Conservation (phyloP, 2,329 filamentous ascomycete species). For the Didymella exigua region DNA sequence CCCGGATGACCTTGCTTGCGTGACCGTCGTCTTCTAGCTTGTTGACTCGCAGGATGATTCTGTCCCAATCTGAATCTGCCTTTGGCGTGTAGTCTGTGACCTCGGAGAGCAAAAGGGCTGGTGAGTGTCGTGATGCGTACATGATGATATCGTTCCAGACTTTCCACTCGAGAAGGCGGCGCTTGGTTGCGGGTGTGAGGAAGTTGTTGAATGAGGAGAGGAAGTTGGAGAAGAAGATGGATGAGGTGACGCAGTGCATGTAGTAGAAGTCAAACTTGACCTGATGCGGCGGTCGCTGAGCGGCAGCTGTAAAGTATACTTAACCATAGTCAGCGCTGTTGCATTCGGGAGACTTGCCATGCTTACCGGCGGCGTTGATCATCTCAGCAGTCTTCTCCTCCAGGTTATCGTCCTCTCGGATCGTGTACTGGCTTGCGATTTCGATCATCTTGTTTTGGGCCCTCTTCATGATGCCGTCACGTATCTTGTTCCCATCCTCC, state of each 20-base stretch:
- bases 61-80: constrained; percentile 47
- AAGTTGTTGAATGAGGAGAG: constrained; percentile 60
- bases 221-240: constrained; percentile 74
- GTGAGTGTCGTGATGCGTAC: constrained; percentile 72
- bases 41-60: constrained; percentile 54
- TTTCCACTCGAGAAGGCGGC: constrained; percentile 80
- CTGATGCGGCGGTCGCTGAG: constrained; percentile 62
- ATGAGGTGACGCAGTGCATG: constrained; percentile 78
- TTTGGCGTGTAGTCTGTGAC: constrained; percentile 66
- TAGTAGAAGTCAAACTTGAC: constrained; percentile 80
- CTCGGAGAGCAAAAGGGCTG: constrained; percentile 64
- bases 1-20: constrained; percentile 73
- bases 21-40: constrained; percentile 76
- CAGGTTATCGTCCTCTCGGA: constrained; percentile 62
- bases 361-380: constrained; percentile 66
- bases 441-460: constrained; percentile 68
- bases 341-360: too few species aligned
- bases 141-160: constrained; percentile 74
- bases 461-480: constrained; percentile 69
- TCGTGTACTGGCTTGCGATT: constrained; percentile 61
- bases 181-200: constrained; percentile 65
- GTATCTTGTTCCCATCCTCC: constrained; percentile 67
- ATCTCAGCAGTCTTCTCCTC: constrained; percentile 67
- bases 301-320: constrained; percentile 64
- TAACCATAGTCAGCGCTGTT: neutral